Base-by-base conservation (phyloP, 495 filamentous ascomycete species). In the Hypoxylon perforatum region DNA sequence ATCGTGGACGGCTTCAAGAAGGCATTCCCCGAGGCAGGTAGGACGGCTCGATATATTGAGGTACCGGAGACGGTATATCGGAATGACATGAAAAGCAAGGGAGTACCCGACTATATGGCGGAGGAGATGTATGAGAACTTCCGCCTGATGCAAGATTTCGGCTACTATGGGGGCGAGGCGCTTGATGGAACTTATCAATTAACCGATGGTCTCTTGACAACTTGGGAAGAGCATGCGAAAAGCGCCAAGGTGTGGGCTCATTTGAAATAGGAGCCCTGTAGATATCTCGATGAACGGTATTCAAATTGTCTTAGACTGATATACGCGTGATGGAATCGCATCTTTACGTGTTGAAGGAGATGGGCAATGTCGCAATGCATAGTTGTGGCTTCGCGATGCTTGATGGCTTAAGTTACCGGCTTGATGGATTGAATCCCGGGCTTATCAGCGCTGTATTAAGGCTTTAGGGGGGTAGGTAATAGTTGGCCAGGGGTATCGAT, bases 61-160 rank as follows among this genome's bases (percentile, higher is more conserved):
- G 12, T 87, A 15, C 70, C 81, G 10, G 69, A 78, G 22, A 81
- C 86, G 17, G 65, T 70, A 10, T 90, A 78, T 70, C 82, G 79
- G 69, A 62, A 67, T 1, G 77, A 75, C 49, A 61, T 87, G 61
- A 33, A 72, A 15, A 23, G 62, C 7, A 36, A 56, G 18, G 77
- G 79, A 14, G 67, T 79, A 60, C 80, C 82, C 9, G 77, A 80
- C 8, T 68, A 70, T 12, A 68, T 74, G 0, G 77, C 75, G n/a
- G 64, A 83, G 54, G 85, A 87, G 71, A 22, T 88, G 59, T 73
- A 82, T 58, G 81, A 88, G 76, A 88, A 85, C 54, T 79, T 82
- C 75, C 71, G 77, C 12, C 71, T 86, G 45, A 64, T 86, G 45
- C 69, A 79, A 21, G 76, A 82, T 11, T 81, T 75, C 54, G 84